Evolutionary conservation across 1,139 yeast species (phyloP).

Genomic region (Magnusiomyces magnusii): DNA sequence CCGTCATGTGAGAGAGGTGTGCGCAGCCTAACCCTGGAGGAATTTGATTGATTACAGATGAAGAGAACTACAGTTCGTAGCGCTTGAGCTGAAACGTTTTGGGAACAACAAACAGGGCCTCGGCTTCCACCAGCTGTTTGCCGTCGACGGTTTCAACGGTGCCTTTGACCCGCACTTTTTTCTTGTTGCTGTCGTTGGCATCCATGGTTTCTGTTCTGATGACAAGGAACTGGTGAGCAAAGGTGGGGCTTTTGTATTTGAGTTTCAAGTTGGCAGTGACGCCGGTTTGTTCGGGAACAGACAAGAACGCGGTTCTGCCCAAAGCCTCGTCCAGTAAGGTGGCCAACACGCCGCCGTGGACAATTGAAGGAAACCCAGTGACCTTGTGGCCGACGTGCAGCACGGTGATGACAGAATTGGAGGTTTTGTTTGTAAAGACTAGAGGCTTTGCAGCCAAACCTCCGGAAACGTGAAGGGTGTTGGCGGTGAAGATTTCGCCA

Average conservation of each 20-base stretch:
- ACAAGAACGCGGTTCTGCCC: slow-evolving; percentile 48
- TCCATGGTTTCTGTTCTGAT: slow-evolving; percentile 45
- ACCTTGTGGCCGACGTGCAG: slow-evolving; percentile 72
- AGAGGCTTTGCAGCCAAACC: slow-evolving; percentile 71
- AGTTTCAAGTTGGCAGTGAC: slow-evolving; percentile 45
- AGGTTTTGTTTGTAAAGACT: slow-evolving; percentile 50
- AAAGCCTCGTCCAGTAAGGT: slow-evolving; percentile 71
- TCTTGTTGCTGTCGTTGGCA: slow-evolving; percentile 24
- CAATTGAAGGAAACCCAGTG: slow-evolving; percentile 80
- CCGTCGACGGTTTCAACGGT: slow-evolving; percentile 38
- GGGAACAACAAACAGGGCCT: slow-evolving; percentile 22
- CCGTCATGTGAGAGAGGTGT: no score
- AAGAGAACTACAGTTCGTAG: not conserved
- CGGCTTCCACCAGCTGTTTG: slow-evolving; percentile 34
- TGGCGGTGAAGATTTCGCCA: slow-evolving; percentile 25
- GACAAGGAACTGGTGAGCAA: slow-evolving; percentile 72
- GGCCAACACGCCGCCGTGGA: slow-evolving; percentile 88
- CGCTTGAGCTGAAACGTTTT: slow-evolving; percentile 18
- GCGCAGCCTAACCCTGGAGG: no score
- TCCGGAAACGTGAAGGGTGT: slow-evolving; percentile 54
- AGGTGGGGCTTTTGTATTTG: slow-evolving; percentile 62
- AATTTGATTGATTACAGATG: no score
- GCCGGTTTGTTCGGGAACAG: slow-evolving; percentile 26
- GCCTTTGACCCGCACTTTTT: slow-evolving; percentile 36
- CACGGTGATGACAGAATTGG: slow-evolving; percentile 54